A percentile compares a stretch with the other conserved stretches of the same genome.
These are phyloP conservation scores for Crithidia bombi DNA, from an alignment of 208 protist genomes.

Conservation along the genomic window DNA sequence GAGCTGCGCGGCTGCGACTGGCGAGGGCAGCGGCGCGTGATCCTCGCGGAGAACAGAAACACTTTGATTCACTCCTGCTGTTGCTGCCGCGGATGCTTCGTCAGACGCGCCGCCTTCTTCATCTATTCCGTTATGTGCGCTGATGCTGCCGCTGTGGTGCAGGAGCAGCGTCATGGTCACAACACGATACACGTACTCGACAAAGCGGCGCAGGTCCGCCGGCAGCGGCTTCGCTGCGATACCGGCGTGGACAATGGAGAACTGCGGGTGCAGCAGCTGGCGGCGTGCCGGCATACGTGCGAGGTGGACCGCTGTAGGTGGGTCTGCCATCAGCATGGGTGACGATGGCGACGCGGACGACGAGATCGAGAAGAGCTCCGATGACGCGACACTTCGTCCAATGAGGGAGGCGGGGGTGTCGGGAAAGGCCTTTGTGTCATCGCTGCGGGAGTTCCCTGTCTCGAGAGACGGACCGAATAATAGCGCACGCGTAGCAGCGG, in stretches of 20 bases:
- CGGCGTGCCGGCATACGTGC: slow-evolving; percentile 11
- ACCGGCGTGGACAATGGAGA: slow-evolving; percentile 32
- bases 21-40: slow-evolving; percentile 9
- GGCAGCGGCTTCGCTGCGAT: slow-evolving; percentile 36
- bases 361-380: background rate
- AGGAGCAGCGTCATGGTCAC: slow-evolving; percentile 52
- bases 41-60: slow-evolving; percentile 8
- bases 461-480: slow-evolving; percentile 39
- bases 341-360: slow-evolving; percentile 34
- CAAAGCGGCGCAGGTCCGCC: slow-evolving; percentile 52
- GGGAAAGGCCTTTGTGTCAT: background rate
- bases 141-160: slow-evolving; percentile 11
- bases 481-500: slow-evolving; percentile 19
- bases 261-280: slow-evolving; percentile 38
- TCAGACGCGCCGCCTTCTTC: background rate
- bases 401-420: background rate
- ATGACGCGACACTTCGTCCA: background rate
- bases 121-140: background rate
- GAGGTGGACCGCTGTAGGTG: slow-evolving; percentile 24
- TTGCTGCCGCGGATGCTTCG: slow-evolving; percentile 1
- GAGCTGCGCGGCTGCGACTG: slow-evolving; percentile 10
- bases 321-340: slow-evolving; percentile 15
- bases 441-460: background rate
- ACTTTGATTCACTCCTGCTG: background rate
- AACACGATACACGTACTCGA: slow-evolving; percentile 53